A percentile compares a stretch with the other conserved stretches of the same genome.
These are phyloP conservation scores for Dispira simplex DNA, from an alignment of 192 early-diverging fungal genomes.

Conservation along the genomic window DNA sequence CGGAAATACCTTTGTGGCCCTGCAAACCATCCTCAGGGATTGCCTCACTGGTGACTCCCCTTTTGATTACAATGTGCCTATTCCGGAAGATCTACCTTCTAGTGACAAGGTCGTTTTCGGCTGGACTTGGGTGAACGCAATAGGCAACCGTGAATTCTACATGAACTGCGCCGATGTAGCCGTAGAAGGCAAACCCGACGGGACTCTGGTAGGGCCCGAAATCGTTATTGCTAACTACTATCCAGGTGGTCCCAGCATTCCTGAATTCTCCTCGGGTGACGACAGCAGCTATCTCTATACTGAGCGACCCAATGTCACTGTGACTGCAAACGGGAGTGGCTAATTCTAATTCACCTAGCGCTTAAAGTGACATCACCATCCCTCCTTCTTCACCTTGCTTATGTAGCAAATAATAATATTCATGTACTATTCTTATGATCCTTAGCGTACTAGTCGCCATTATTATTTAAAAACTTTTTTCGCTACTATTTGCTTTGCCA, in stretches of 20 bases:
- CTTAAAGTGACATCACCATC: too few relatives aligned
- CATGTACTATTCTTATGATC: too few relatives aligned
- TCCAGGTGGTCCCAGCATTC: slow-evolving; percentile 3
- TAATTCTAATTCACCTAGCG: too few relatives aligned
- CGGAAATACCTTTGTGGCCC: slow-evolving; percentile 19
- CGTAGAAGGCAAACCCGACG: slow-evolving; percentile 9
- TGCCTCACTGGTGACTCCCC: background rate
- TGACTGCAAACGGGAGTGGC: background rate
- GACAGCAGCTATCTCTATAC: slow-evolving; percentile 8
- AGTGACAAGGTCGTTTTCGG: slow-evolving; percentile 12
- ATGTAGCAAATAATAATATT: too few relatives aligned
- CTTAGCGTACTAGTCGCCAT: too few relatives aligned
- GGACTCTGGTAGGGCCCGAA: slow-evolving; percentile 13
- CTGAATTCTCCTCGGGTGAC: slow-evolving; percentile 8
- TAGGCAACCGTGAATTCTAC: slow-evolving; percentile 25
- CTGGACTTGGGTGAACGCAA: slow-evolving; percentile 22
- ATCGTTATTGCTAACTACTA: slow-evolving; percentile 10
- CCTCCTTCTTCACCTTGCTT: too few relatives aligned
- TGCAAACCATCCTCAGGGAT: slow-evolving; percentile 12
- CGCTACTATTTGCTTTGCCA: too few relatives aligned
- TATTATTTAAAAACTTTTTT: too few relatives aligned
- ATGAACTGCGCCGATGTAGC: slow-evolving; percentile 24
- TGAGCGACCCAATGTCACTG: background rate
- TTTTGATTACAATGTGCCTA: slow-evolving; percentile 12
- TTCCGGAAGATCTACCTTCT: slow-evolving; percentile 15